Evolutionary conservation across 73 alveolate genomes (phyloP).

Genomic region (Symbiodinium pilosum): DNA sequence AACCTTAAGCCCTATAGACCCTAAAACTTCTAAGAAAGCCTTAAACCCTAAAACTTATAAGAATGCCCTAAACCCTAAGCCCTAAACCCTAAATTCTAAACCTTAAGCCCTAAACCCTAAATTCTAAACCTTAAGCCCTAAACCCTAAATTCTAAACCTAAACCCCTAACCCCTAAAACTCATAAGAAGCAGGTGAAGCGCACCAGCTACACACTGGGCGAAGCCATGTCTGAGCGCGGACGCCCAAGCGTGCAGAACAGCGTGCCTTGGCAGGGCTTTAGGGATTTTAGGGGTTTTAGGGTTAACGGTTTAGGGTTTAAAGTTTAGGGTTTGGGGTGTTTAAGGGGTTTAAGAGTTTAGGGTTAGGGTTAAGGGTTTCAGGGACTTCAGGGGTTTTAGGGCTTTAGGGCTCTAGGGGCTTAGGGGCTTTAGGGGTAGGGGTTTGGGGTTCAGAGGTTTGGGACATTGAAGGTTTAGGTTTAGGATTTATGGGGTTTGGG

Average conservation of each 20-base stretch:
- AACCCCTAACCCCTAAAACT: too few species aligned
- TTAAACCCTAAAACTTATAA: too few species aligned
- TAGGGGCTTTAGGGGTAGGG: neutral
- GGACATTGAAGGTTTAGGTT: too few species aligned
- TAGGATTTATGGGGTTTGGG: too few species aligned
- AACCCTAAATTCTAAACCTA: too few species aligned
- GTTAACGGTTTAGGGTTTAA: neutral
- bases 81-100: too few species aligned
- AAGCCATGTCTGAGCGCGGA: neutral
- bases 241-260: neutral
- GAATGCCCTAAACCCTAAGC: too few species aligned
- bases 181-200: conserved; percentile 5
- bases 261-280: neutral
- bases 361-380: neutral
- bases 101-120: too few species aligned
- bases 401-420: too few species aligned
- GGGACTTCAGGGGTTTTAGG: neutral
- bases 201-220: conserved; percentile 10
- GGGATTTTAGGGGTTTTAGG: neutral
- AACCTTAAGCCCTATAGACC: neutral
- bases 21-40: too few species aligned
- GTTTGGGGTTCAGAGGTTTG: neutral
- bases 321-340: neutral
- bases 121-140: too few species aligned
- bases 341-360: neutral